Evolutionary conservation across 78 protist species (phyloP), one percentile per base, ranked within the genome.

Genomic region (Dictyostelium intermedium): DNA sequence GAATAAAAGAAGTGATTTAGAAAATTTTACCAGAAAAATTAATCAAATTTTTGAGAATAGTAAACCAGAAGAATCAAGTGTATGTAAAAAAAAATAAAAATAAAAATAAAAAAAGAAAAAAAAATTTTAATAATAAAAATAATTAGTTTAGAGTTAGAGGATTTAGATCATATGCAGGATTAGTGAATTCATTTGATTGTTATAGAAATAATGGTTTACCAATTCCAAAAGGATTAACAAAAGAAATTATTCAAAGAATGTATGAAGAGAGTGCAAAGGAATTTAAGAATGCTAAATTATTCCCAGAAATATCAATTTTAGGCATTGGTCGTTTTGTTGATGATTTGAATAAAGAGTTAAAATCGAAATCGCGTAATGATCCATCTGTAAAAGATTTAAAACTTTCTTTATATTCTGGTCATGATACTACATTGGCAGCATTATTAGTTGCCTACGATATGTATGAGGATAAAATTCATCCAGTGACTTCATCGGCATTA

Each of bases 401-500:
- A 69, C 56, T 89, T 7, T 74, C 87, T 8, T 41, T 56, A 37
- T 89, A 89, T 78, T 89, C 94, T 47, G 94, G 73, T 4, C 94
- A 89, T n/a, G 94, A 89, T 72, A 66, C 87, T 34, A 89, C 94
- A 18, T 66, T 89, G 14, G 94, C 84, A n/a, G 87, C 87, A 25
- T 77, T 89, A 3, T 39, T 89, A n/a, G 94, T 89, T 5, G 94
- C 87, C 8, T 89, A 47, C 34, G 87, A 89, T 34, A 81, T 81
- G 82, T 89, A 89, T 47, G 87, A 78, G 35, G 94, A 89, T 34
- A 78, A 69, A 43, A 43, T 13, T 10, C 94, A 89, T 80, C 94
- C 94, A 43, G 87, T 63, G 0, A 89, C 94, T 14, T 69, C 87
- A 47, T 69, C 83, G 3, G 18, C 94, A 20, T 35, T 89, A n/a